Base-by-base conservation (phyloP, 306 rosid species). In the Coriaria nepalensis region DNA sequence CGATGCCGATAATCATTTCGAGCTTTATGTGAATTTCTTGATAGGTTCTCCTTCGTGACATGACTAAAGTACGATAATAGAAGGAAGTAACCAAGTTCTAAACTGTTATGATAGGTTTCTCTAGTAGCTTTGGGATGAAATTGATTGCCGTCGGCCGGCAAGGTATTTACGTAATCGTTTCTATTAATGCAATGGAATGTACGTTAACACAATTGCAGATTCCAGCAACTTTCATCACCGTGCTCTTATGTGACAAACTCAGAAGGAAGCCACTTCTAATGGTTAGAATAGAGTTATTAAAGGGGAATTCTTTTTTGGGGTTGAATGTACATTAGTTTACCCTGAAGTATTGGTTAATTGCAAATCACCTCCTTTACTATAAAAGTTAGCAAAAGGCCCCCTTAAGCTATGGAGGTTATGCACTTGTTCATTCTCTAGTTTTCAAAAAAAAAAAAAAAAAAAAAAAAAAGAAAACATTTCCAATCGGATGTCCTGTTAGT, bases 61-160 rank as follows among this genome's bases (percentile, higher is more conserved):
- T 3, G 29, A 20, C 29, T 20, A 20, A 32, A 40, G 8, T 35
- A 13, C 6, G 40, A 37, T 34, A 32, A 55, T 40, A 45, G 14
- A 10, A 5, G 9, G 13, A 10, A 36, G 33, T 51, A 39, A 35
- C 36, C n/a, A 57, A 57, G 15, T 15, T 47, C 49, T 65, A 33
- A 63, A 63, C 49, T 55, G 51, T 60, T 40, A 20, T 69, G 73
- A 33, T 82, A 88, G 90, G 97, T 29, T 74, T 88, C 50, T 81
- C 93, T 0, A 84, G 74, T 9, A 78, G 83, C 48, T 45, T 84
- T 9, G 93, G 97, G 56, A 84, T 81, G 20, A 53, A 76, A 52
- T 83, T 82, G 9, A 81, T 88, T 78, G 93, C 78, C 39, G 55
- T 60, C 53, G 82, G 83, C 63, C 88, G 82, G 83, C 63, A 86